Conservation (phyloP, 495 filamentous ascomycete genomes). For the Trichoderma asperelloides region DNA sequence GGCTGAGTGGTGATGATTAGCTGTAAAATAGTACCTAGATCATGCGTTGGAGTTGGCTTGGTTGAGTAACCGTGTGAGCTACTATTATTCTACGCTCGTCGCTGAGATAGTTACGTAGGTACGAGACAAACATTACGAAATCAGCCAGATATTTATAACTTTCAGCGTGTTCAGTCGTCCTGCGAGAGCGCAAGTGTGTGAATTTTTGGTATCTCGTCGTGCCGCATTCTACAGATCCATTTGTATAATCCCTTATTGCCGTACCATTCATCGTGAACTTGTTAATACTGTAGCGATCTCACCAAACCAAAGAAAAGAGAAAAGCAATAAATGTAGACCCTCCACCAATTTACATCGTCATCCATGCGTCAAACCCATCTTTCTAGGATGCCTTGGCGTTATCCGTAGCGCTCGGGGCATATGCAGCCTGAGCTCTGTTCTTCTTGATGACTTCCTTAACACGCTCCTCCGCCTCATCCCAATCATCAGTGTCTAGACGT, state of each 20-base stretch:
- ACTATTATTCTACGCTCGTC: not conserved
- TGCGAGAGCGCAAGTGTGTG: not conserved
- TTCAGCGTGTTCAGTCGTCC: not conserved
- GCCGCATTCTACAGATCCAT: not conserved
- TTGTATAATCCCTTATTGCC: slow-evolving; percentile 2
- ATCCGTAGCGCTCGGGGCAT: slow-evolving; percentile 28
- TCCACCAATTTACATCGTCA: not conserved
- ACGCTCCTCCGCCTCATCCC: slow-evolving; percentile 75
- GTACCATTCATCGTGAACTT: not conserved
- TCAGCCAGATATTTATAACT: not conserved
- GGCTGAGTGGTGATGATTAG: not conserved
- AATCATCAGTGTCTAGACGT: slow-evolving; percentile 52
- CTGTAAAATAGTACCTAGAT: not conserved
- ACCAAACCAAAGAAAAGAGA: not conserved
- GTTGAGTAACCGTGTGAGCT: no score
- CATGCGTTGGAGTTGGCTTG: not conserved
- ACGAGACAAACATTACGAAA: not conserved
- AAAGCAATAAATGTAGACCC: not conserved
- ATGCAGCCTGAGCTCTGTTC: slow-evolving; percentile 56
- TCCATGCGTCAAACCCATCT: not conserved
- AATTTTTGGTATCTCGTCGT: slow-evolving; percentile 4
- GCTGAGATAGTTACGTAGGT: not conserved
- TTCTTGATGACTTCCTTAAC: slow-evolving; percentile 81
- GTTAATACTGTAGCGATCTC: not conserved
- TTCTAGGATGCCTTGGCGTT: slow-evolving; percentile 1